Evolutionary conservation across 2,329 filamentous ascomycete genomes (phyloP).

Genomic region (Tetracladium maxilliforme): DNA sequence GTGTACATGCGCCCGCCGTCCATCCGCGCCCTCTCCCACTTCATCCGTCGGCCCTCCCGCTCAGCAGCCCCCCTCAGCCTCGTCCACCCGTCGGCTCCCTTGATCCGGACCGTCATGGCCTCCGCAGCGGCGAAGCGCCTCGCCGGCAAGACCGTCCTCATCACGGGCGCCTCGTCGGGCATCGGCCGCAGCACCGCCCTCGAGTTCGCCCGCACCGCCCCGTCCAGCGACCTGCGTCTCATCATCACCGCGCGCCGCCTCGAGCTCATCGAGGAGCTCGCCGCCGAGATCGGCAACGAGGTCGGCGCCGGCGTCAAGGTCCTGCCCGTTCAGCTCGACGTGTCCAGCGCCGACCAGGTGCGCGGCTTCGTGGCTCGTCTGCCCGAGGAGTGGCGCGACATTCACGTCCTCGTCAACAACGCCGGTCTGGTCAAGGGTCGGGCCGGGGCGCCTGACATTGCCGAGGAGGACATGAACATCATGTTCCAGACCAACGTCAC

Average conservation of each 20-base stretch:
- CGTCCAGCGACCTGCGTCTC: conserved; percentile 59
- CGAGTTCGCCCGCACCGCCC: conserved; percentile 81
- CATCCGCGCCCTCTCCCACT: too few relatives aligned
- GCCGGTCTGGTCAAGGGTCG: conserved; percentile 85
- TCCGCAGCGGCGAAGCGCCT: conserved; percentile 70
- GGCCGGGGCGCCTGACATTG: conserved; percentile 72
- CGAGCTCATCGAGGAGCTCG: conserved; percentile 63
- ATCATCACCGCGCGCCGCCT: conserved; percentile 79
- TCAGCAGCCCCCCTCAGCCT: too few relatives aligned
- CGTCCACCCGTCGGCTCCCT: too few relatives aligned
- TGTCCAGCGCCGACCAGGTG: conserved; percentile 67
- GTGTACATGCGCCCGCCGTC: too few relatives aligned
- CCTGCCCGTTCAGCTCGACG: conserved; percentile 70
- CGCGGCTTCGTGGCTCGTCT: conserved; percentile 55
- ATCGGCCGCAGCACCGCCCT: conserved; percentile 80
- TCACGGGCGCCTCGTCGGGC: conserved; percentile 87
- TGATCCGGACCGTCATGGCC: conserved; percentile 37
- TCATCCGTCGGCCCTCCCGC: too few relatives aligned
- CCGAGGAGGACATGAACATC: conserved; percentile 62
- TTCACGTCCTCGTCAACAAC: conserved; percentile 91
- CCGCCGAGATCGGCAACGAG: conserved; percentile 60
- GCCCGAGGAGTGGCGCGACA: conserved; percentile 69
- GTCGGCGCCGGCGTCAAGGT: conserved; percentile 72
- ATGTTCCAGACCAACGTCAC: conserved; percentile 95
- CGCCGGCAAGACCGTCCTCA: conserved; percentile 77